Evolutionary conservation across 1,284 basidiomycete species (phyloP).

Genomic region (Trichosporon ovoides): DNA sequence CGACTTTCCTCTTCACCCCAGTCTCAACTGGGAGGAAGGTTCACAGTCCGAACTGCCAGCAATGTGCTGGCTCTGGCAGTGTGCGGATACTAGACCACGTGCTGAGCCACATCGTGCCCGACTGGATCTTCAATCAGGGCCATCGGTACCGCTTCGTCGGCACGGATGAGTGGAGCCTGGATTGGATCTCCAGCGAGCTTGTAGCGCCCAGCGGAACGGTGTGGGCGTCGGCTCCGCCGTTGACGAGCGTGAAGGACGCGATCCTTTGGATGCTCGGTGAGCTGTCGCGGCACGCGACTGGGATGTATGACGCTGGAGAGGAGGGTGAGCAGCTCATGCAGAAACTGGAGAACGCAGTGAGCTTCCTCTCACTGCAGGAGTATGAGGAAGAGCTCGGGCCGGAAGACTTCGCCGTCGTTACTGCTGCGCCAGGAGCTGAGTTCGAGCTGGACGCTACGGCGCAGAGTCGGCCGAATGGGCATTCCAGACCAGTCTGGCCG

Average conservation of each 20-base stretch:
- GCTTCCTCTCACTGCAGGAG: conserved; percentile 67
- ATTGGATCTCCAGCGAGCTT: not conserved
- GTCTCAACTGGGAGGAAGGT: not conserved
- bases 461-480: not conserved
- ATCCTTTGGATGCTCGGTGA: not conserved
- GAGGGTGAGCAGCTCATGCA: not conserved
- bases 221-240: not conserved
- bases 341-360: not conserved
- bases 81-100: not conserved
- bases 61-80: not conserved
- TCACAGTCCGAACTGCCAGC: not conserved
- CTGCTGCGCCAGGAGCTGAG: not conserved
- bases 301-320: not conserved
- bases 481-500: not conserved
- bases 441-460: not conserved
- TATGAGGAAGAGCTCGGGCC: conserved; percentile 75
- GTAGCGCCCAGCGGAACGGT: not conserved
- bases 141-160: conserved; percentile 6
- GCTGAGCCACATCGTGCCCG: conserved; percentile 30
- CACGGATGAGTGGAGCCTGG: not conserved
- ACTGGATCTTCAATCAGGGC: conserved; percentile 30
- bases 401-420: conserved; percentile 56
- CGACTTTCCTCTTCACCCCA: not conserved
- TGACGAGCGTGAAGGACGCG: not conserved
- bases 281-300: not conserved